Percentiles rank a stretch among this genome's conserved stretches.
phyloP scores from a whole-genome alignment of 164 flowering plant species.

The Akebia trifoliata region DNA sequence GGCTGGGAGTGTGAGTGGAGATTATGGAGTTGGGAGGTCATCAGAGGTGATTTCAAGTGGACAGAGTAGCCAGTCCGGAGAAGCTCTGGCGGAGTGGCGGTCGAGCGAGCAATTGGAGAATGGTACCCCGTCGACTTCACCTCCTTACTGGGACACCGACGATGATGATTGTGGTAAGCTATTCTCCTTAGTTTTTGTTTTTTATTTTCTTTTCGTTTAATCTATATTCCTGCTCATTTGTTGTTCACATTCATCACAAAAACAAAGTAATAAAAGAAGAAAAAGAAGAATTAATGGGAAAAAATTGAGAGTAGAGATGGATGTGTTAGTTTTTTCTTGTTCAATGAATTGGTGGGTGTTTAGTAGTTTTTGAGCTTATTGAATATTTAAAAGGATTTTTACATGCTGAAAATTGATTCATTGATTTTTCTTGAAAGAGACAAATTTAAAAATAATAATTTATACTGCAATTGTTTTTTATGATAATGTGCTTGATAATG shows the following conservation, averaged over 20 bases:
- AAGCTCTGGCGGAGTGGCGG: constrained; percentile 46
- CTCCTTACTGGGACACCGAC: constrained; percentile 49
- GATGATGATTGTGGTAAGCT: constrained; percentile 32
- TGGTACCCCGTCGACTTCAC: constrained; percentile 51
- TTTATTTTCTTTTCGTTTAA: neutral
- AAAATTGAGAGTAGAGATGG: neutral
- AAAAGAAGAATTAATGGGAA: neutral
- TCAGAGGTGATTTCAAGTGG: constrained; percentile 34
- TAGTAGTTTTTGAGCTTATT: constrained; percentile 10
- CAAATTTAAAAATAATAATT: too few species aligned
- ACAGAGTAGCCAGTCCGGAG: constrained; percentile 38
- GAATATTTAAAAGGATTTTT: neutral
- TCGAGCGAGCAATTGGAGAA: constrained; percentile 49
- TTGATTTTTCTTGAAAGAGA: too few species aligned
- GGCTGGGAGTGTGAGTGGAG: constrained; percentile 36
- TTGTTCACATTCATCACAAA: neutral
- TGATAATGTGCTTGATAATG: too few species aligned
- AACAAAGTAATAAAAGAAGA: neutral
- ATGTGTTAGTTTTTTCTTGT: neutral
- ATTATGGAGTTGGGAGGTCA: constrained; percentile 29
- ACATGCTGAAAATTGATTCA: neutral
- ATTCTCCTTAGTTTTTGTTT: too few species aligned
- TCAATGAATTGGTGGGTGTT: too few species aligned
- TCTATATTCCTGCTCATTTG: neutral
- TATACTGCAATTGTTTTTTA: too few species aligned